Evolutionary conservation across 345 rosid species (phyloP), one percentile per base, ranked within the genome.

Genomic region (Populus simonii): DNA sequence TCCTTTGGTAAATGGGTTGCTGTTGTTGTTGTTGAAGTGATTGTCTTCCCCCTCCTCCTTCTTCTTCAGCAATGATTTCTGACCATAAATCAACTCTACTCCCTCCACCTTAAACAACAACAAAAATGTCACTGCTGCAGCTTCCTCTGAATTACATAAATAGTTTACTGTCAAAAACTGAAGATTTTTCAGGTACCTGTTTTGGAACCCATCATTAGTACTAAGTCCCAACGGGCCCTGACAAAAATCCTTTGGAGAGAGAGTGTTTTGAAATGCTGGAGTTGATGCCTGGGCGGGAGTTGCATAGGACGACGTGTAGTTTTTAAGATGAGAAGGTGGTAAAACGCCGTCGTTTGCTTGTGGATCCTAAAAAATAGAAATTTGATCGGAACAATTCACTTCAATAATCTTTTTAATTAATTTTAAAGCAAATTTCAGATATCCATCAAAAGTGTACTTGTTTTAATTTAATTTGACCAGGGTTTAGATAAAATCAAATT

Each of bases 61-160:
- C 81, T 68, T 77, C 81, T 68, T 77, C 84, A 27, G 83, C 71
- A 13, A 78, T 68, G 66, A 92, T 80, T 69, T 87, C 88, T 63
- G 90, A 83, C 97, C 93, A 89, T 68, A 85, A 80, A 80, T 90
- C 92, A 79, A 53, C 89, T 72, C 35, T 68, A 11, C 49, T 51
- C 41, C 38, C 17, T 27, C n/a, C 70, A 45, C 62, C 84, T 78
- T 63, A 43, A 36, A 66, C 6, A 66, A 66, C 9, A 53, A 53
- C n/a, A 53, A 53, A 53, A 18, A 22, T 53, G 23, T 7, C 22
- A 18, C 59, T 20, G 18, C 53, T 47, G 59, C 59, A 18, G 3
- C 23, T 20, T 8, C 59, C 47, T 43, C 47, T 43, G 12, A 43
- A 53, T 18, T 53, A 53, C n/a, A 53, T 53, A 18, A 7, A 53